Base-by-base conservation (phyloP, 1,139 yeast species). In the Pichia sp. region DNA sequence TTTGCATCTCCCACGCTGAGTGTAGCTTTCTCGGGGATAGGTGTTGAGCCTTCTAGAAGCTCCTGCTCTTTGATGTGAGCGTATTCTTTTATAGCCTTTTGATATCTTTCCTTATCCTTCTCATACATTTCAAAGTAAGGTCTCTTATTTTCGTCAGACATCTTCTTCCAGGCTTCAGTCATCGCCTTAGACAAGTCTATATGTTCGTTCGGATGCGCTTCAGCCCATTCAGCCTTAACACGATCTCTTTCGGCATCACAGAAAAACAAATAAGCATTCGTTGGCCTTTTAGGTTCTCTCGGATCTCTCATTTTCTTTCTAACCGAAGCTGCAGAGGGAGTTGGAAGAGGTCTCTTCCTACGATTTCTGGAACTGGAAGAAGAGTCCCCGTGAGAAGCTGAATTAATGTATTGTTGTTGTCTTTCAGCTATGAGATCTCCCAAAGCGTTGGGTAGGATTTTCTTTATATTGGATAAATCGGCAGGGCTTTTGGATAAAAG, bases 211-310 rank as follows among this genome's bases (percentile, higher is more conserved):
- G 72, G 68, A 56, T 60, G 58, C 23, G 58, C 52, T 19, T 55
- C 55, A 36, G 69, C 76, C 40, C 70, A 62, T 42, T 77, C 75
- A 37, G 67, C 69, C 47, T 74, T 76, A 32, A 85, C 72, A 37
- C 73, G 67, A 36, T 84, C 95, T 58, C 85, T 83, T 53, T 85
- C 93, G 62, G 74, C 63, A 43, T 87, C 96, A 61, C 96, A 87
- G 55, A 83, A 87, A 37, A 85, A 73, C 45, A 86, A 66, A 53
- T 87, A 86, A 9, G 96, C 94, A 58, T 87, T 87, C 6, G 94
- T 82, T 13, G 96, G 95, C 49, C 94, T 69, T 50, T 84, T 84
- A 13, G 96, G 96, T 51, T 81, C 70, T 48, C 77, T 79, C 4
- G 94, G 95, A 56, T 84, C 94, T 51, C 87, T 72, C 20, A 64